Evolutionary conservation across 768 basidiomycete species (phyloP).

Genomic region (Dioszegia crocea): DNA sequence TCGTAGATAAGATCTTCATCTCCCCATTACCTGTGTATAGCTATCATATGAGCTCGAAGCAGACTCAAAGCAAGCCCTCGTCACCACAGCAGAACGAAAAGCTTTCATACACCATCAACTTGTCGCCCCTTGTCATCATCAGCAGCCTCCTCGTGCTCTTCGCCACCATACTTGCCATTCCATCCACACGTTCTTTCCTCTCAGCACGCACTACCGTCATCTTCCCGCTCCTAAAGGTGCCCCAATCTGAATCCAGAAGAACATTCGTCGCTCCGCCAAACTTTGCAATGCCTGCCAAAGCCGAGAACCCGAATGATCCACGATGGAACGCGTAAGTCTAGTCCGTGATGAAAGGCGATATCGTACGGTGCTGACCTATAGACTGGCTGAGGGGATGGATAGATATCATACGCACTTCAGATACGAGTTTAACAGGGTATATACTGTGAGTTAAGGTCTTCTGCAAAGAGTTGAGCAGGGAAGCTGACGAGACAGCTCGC

Average conservation of each 20-base stretch:
- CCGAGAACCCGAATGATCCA: slow-evolving; percentile 4
- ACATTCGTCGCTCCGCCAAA: not conserved
- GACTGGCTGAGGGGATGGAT: slow-evolving; percentile 41
- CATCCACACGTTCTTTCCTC: not conserved
- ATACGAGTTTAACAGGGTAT: slow-evolving; percentile 39
- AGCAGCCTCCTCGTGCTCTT: not conserved
- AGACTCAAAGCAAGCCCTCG: not conserved
- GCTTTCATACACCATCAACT: not conserved
- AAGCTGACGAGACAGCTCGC: slow-evolving; percentile 32
- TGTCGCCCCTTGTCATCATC: not conserved
- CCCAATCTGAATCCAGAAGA: not conserved
- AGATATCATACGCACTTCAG: slow-evolving; percentile 43
- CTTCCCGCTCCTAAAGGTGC: not conserved
- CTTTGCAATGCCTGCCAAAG: slow-evolving; percentile 5
- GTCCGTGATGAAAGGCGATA: not conserved
- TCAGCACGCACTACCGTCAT: not conserved
- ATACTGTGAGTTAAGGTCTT: slow-evolving; percentile 29
- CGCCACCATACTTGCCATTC: slow-evolving; percentile 8
- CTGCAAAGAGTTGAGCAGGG: not conserved
- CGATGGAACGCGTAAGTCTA: slow-evolving; percentile 11
- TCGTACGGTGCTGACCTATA: slow-evolving; percentile 8
- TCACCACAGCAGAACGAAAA: not conserved
- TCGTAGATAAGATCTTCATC: no score
- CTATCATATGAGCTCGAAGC: no score
- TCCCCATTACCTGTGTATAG: no score